These are phyloP conservation scores for Cairneyella variabilis DNA, from an alignment of 495 filamentous ascomycete species.

Conservation along the genomic window DNA sequence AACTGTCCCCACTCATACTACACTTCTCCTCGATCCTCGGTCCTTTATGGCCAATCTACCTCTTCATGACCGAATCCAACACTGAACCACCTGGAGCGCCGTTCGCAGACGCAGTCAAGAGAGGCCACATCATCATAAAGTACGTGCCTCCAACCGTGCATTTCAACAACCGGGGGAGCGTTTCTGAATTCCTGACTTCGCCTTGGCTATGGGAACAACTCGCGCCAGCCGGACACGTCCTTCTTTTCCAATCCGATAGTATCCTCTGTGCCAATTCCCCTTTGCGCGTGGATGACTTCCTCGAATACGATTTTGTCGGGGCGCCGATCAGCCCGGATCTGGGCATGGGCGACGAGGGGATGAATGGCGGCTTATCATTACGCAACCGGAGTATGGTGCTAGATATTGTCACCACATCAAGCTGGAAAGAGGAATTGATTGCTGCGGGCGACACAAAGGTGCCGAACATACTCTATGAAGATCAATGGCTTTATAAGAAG, in stretches of 20 bases:
- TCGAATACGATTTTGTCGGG: constrained; percentile 19
- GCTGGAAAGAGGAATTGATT: too few relatives aligned
- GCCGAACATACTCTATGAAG: too few relatives aligned
- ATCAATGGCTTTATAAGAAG: neutral
- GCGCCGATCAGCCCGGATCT: constrained; percentile 6
- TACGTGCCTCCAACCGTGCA: neutral
- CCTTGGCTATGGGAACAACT: constrained; percentile 18
- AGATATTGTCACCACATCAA: neutral
- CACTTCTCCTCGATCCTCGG: constrained; percentile 29
- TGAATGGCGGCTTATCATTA: constrained; percentile 12
- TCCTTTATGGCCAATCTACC: constrained; percentile 21
- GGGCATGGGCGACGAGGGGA: neutral
- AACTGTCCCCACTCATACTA: constrained; percentile 24
- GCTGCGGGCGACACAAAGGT: too few relatives aligned
- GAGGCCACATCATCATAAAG: neutral
- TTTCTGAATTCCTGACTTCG: constrained; percentile 6
- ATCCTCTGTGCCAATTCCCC: constrained; percentile 15
- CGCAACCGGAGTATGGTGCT: constrained; percentile 12
- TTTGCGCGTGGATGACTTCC: constrained; percentile 12
- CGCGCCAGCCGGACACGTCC: constrained; percentile 6
- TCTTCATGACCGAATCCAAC: constrained; percentile 12
- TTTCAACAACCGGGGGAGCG: neutral
- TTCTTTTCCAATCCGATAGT: constrained; percentile 18
- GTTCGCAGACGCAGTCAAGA: neutral
- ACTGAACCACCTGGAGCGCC: neutral